Evolutionary conservation across 768 basidiomycete genomes (phyloP).

Genomic region (Grammothele lineata): DNA sequence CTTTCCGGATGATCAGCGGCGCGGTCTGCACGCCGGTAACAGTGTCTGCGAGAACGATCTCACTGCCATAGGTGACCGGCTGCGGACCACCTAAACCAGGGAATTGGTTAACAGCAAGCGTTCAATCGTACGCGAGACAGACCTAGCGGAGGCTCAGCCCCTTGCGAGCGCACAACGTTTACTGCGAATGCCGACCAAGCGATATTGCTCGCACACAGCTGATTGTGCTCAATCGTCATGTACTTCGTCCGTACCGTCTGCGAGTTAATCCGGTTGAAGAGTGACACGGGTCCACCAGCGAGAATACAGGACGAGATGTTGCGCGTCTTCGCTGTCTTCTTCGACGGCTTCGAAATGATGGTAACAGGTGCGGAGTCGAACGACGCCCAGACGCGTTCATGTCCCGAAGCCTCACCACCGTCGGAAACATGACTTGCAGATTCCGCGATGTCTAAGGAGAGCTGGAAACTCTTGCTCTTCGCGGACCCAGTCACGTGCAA

Average conservation of each 20-base stretch:
- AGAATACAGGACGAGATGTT: conserved; percentile 89
- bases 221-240: conserved; percentile 86
- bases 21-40: conserved; percentile 83
- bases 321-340: conserved; percentile 95
- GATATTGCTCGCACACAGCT: conserved; percentile 84
- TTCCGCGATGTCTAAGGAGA: conserved; percentile 81
- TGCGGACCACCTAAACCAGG: conserved; percentile 48
- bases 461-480: conserved; percentile 86
- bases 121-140: conserved; percentile 28
- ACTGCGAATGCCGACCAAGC: conserved; percentile 95
- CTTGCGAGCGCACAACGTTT: conserved; percentile 67
- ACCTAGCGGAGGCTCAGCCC: conserved; percentile 58
- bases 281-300: conserved; percentile 82
- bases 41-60: conserved; percentile 80
- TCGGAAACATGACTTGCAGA: conserved; percentile 49
- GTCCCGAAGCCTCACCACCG: conserved; percentile 33
- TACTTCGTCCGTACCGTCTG: conserved; percentile 97
- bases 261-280: conserved; percentile 95
- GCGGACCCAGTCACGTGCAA: conserved; percentile 85
- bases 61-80: conserved; percentile 89
- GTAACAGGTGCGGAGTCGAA: conserved; percentile 91
- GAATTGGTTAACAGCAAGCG: background rate
- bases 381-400: conserved; percentile 81
- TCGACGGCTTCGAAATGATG: conserved; percentile 95
- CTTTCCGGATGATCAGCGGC: conserved; percentile 84